Percentiles rank a stretch among this genome's conserved stretches.
These are phyloP conservation scores for Solanum ossicruentum DNA, from an alignment of 257 asterid species.

Conservation along the genomic window DNA sequence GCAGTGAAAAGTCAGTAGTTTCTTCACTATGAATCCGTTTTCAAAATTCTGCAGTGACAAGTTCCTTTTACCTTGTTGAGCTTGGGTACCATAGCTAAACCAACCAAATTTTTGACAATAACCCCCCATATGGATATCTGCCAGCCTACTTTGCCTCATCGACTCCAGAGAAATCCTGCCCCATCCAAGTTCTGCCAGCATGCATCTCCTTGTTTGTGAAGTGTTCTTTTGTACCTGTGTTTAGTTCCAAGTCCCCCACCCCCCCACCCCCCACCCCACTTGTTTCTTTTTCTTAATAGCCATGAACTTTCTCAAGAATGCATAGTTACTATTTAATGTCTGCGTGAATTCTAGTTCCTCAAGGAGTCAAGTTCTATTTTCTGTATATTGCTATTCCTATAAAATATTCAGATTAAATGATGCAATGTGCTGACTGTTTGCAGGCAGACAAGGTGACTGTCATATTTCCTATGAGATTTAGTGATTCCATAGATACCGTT, in stretches of 20 bases:
- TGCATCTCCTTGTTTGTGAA: neutral
- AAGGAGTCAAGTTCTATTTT: neutral
- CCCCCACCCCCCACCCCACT: neutral
- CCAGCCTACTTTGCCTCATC: neutral
- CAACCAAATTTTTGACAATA: neutral
- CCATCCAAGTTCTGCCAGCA: neutral
- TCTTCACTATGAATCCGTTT: neutral
- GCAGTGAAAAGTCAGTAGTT: neutral
- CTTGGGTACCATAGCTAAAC: neutral
- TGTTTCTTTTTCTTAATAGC: neutral
- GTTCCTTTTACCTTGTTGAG: neutral
- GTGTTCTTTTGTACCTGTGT: neutral
- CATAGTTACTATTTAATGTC: neutral
- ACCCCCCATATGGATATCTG: neutral
- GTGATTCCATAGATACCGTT: conserved; percentile 69
- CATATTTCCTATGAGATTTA: conserved; percentile 85
- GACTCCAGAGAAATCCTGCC: neutral
- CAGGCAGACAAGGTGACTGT: conserved; percentile 44
- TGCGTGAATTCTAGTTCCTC: neutral
- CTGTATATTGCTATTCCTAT: neutral
- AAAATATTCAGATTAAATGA: neutral
- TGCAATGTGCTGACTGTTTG: neutral
- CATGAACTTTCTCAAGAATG: neutral
- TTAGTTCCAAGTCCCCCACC: neutral
- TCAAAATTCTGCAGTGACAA: neutral